These are phyloP conservation scores for Talaromyces ruber DNA, from an alignment of 495 filamentous ascomycete species.

Conservation along the genomic window DNA sequence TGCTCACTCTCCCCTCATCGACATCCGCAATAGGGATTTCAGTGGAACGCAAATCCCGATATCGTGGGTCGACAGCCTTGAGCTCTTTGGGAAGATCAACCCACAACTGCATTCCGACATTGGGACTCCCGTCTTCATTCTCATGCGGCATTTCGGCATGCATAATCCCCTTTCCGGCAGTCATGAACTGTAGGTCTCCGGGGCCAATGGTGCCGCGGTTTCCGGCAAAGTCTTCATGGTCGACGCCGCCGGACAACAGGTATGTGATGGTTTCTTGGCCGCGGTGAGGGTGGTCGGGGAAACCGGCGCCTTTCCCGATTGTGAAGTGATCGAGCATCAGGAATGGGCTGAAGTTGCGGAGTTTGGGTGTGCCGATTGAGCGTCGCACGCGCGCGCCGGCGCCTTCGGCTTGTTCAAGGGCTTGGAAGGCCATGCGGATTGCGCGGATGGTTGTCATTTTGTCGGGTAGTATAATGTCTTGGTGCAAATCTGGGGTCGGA, in stretches of 20 bases:
- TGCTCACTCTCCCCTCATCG: conserved; percentile 62
- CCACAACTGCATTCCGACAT: conserved; percentile 90
- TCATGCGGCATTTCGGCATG: conserved; percentile 94
- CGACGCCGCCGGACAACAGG: conserved; percentile 70
- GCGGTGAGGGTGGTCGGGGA: conserved; percentile 77
- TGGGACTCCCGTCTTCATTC: conserved; percentile 65
- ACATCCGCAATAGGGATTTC: conserved; percentile 68
- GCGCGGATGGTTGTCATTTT: conserved; percentile 64
- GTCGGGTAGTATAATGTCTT: conserved; percentile 11
- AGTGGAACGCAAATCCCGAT: conserved; percentile 66
- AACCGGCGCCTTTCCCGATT: conserved; percentile 71
- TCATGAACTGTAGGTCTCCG: conserved; percentile 97
- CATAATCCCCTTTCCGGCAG: conserved; percentile 84
- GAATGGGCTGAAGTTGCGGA: conserved; percentile 87
- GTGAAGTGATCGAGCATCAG: conserved; percentile 96
- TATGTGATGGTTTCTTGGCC: conserved; percentile 90
- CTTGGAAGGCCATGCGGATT: conserved; percentile 74
- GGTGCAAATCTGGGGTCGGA: conserved; percentile 4
- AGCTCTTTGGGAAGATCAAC: conserved; percentile 78
- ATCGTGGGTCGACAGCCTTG: conserved; percentile 84
- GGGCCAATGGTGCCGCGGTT: conserved; percentile 76
- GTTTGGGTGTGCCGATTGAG: conserved; percentile 74
- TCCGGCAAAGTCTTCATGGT: conserved; percentile 94
- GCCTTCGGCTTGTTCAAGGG: conserved; percentile 81
- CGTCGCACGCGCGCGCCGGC: conserved; percentile 82